Evolutionary conservation across 108 stramenopile species (phyloP).

Genomic region (Craspedostauros australis): DNA sequence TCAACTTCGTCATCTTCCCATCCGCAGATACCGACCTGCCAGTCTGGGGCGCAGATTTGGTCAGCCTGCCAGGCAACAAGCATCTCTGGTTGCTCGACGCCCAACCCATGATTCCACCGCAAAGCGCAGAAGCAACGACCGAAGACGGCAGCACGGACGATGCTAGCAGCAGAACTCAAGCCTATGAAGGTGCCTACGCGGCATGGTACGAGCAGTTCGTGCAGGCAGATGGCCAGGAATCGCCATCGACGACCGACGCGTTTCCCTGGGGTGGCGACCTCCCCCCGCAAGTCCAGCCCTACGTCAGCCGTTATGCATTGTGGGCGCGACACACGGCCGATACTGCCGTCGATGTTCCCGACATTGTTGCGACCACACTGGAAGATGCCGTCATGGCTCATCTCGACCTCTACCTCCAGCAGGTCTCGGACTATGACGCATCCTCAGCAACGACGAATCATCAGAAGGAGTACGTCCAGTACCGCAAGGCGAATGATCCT

Average conservation of each 20-base stretch:
- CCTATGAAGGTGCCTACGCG: conserved; percentile 31
- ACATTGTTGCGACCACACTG: conserved; percentile 45
- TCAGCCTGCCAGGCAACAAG: conserved; percentile 64
- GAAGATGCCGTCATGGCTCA: conserved; percentile 59
- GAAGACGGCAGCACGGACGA: no score
- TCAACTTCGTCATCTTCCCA: conserved; percentile 74
- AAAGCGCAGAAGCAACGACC: no score
- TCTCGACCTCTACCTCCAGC: conserved; percentile 52
- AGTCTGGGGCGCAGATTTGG: conserved; percentile 77
- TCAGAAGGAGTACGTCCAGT: conserved; percentile 49
- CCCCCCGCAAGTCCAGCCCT: conserved; percentile 53
- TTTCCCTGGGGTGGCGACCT: conserved; percentile 81
- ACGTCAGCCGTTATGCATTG: conserved; percentile 67
- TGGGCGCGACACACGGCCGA: conserved; percentile 47
- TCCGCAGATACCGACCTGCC: conserved; percentile 36
- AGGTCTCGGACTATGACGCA: conserved; percentile 12
- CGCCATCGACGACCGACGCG: not conserved
- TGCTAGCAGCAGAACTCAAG: conserved; percentile 10
- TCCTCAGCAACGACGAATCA: conserved; percentile 8
- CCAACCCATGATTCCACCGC: conserved; percentile 47
- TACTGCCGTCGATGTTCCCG: conserved; percentile 7
- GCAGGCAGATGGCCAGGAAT: conserved; percentile 1
- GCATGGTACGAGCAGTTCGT: conserved; percentile 37
- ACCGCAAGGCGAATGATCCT: conserved; percentile 71
- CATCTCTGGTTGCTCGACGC: conserved; percentile 65